Conservation (phyloP, 345 rosid genomes). For the Linum lewisii region DNA sequence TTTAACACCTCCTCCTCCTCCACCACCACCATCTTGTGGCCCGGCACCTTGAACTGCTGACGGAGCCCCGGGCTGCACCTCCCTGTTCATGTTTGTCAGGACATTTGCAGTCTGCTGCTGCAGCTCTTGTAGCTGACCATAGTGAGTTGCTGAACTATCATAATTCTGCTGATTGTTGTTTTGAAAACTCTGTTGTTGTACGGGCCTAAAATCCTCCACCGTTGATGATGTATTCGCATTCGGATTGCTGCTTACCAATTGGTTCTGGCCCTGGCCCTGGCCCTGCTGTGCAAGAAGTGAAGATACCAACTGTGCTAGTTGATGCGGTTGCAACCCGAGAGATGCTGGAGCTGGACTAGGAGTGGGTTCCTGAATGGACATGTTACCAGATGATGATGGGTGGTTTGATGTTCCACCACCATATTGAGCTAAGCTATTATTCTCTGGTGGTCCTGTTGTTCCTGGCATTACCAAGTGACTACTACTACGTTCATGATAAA, state of each 20-base stretch:
- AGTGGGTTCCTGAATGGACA: slow-evolving; percentile 32
- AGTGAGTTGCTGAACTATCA: slow-evolving; percentile 36
- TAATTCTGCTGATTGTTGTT: slow-evolving; percentile 17
- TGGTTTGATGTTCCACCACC: slow-evolving; percentile 15
- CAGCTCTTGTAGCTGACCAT: slow-evolving; percentile 36
- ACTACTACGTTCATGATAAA: slow-evolving; percentile 16
- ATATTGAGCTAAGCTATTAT: slow-evolving; percentile 19
- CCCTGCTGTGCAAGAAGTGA: slow-evolving; percentile 57
- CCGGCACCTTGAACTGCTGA: slow-evolving; percentile 17
- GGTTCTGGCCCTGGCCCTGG: slow-evolving; percentile 36
- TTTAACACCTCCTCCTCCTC: slow-evolving; percentile 59
- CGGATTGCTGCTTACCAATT: slow-evolving; percentile 22
- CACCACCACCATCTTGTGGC: slow-evolving; percentile 45
- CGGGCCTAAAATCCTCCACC: slow-evolving; percentile 27
- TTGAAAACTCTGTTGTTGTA: slow-evolving; percentile 37
- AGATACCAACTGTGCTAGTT: slow-evolving; percentile 60
- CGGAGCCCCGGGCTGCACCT: slow-evolving; percentile 19
- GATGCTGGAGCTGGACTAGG: slow-evolving; percentile 15
- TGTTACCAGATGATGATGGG: slow-evolving; percentile 20
- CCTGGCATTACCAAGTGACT: slow-evolving; percentile 18
- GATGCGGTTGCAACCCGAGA: slow-evolving; percentile 46
- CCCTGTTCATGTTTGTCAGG: slow-evolving; percentile 18
- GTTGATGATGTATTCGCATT: slow-evolving; percentile 22
- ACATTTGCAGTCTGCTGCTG: slow-evolving; percentile 35
- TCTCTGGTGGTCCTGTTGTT: slow-evolving; percentile 18